Percentiles rank a stretch among this genome's conserved stretches.
Conservation (phyloP, 2,329 filamentous ascomycete species). For the Periconia digitata region DNA sequence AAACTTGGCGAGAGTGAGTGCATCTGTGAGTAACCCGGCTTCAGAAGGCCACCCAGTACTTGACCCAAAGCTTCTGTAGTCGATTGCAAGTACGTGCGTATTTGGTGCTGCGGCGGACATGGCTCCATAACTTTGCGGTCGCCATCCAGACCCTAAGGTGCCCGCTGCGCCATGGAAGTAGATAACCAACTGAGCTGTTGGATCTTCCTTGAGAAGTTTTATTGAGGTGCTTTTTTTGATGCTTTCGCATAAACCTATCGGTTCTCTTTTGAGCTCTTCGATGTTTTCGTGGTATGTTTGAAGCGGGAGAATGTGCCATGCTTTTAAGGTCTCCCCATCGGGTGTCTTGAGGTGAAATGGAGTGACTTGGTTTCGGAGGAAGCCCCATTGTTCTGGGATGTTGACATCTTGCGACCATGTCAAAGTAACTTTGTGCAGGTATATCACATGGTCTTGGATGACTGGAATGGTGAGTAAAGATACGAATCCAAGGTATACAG, state of each 20-base stretch:
- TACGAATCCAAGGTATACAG: constrained; percentile 48
- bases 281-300: constrained; percentile 50
- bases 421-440: constrained; percentile 56
- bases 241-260: constrained; percentile 53
- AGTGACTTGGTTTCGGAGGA: constrained; percentile 53
- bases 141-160: constrained; percentile 58
- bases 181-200: constrained; percentile 64
- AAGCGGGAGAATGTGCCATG: constrained; percentile 55
- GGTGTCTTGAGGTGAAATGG: constrained; percentile 50
- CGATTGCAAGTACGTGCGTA: constrained; percentile 61
- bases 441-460: constrained; percentile 60
- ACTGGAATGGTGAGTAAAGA: constrained; percentile 49
- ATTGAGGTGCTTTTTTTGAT: constrained; percentile 63
- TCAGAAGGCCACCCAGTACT: constrained; percentile 59
- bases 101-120: constrained; percentile 54
- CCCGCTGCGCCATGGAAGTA: constrained; percentile 63
- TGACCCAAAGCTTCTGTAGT: constrained; percentile 63
- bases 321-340: constrained; percentile 44
- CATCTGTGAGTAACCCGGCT: constrained; percentile 57
- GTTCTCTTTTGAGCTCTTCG: constrained; percentile 43
- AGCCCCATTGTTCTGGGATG: constrained; percentile 52
- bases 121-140: constrained; percentile 59
- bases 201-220: constrained; percentile 63
- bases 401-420: constrained; percentile 59
- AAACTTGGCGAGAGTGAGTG: constrained; percentile 56